These are phyloP conservation scores for Hyaloperonospora arabidopsidis DNA, from an alignment of 352 stramenopile species.

Conservation along the genomic window DNA sequence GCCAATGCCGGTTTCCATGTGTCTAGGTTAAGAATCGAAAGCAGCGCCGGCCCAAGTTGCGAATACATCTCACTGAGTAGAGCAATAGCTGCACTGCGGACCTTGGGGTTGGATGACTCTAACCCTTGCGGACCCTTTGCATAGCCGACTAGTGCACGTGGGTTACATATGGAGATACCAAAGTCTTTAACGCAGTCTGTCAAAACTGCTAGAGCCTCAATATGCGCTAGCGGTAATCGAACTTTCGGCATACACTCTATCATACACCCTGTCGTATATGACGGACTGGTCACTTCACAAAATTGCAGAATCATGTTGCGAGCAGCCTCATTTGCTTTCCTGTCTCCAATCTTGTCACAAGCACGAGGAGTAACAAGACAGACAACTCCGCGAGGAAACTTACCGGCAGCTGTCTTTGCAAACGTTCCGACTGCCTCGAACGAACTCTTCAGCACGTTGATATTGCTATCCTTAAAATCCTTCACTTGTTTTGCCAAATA, in stretches of 20 bases:
- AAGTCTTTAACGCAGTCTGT: constrained; percentile 73
- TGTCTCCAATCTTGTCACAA: constrained; percentile 78
- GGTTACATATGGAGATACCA: constrained; percentile 59
- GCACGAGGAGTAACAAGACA: constrained; percentile 57
- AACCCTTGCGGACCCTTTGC: constrained; percentile 62
- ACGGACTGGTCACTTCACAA: constrained; percentile 62
- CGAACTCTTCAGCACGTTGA: constrained; percentile 80
- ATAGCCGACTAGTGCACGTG: constrained; percentile 65
- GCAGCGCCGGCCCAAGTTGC: constrained; percentile 67
- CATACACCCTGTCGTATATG: constrained; percentile 71
- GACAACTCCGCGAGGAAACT: constrained; percentile 70
- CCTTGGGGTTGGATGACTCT: constrained; percentile 76
- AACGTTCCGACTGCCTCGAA: constrained; percentile 78
- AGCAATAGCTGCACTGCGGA: constrained; percentile 53
- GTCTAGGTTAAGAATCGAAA: constrained; percentile 74
- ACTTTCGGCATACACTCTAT: constrained; percentile 70
- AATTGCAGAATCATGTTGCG: constrained; percentile 68
- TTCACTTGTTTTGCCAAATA: constrained; percentile 74
- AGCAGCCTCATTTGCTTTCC: constrained; percentile 65
- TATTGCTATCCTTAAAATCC: constrained; percentile 85
- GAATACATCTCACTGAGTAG: constrained; percentile 77
- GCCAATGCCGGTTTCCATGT: constrained; percentile 80
- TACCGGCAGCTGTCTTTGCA: constrained; percentile 42
- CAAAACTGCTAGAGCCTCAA: constrained; percentile 57
- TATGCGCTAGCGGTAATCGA: constrained; percentile 69